These are phyloP conservation scores for Aspergillus pseudoterreus DNA, from an alignment of 2,329 filamentous ascomycete species.

Conservation along the genomic window DNA sequence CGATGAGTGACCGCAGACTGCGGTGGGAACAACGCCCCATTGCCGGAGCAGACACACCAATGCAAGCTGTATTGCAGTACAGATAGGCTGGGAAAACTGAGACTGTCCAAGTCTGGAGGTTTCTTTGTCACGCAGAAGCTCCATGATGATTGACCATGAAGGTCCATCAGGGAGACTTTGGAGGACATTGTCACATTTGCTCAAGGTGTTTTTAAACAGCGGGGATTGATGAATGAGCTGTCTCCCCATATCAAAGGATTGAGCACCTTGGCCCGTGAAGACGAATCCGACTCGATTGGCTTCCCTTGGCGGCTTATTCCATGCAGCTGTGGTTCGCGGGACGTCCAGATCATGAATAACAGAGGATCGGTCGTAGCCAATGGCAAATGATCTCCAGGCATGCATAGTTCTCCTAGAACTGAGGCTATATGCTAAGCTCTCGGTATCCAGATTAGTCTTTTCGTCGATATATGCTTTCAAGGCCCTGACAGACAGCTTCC, in stretches of 20 bases:
- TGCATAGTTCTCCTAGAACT: not conserved
- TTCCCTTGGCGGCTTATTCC: not conserved
- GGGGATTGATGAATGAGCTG: conserved; percentile 10
- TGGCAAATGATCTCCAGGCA: not conserved
- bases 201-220: not conserved
- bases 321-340: not conserved
- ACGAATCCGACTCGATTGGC: conserved; percentile 13
- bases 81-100: not conserved
- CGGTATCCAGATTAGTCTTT: not conserved
- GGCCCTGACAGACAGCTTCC: not conserved
- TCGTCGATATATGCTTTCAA: not conserved
- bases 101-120: not conserved
- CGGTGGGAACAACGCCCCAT: conserved; percentile 7
- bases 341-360: not conserved
- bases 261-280: conserved; percentile 24
- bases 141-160: conserved; percentile 7
- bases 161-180: conserved; percentile 9
- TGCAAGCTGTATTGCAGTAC: not conserved
- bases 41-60: not conserved
- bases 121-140: conserved; percentile 1
- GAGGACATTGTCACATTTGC: conserved; percentile 11
- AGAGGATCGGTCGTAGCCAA: not conserved
- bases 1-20: conserved; percentile 19
- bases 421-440: not conserved
- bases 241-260: conserved; percentile 19